Conservation (phyloP, 2,329 filamentous ascomycete species). For the Arthroderma sp. region DNA sequence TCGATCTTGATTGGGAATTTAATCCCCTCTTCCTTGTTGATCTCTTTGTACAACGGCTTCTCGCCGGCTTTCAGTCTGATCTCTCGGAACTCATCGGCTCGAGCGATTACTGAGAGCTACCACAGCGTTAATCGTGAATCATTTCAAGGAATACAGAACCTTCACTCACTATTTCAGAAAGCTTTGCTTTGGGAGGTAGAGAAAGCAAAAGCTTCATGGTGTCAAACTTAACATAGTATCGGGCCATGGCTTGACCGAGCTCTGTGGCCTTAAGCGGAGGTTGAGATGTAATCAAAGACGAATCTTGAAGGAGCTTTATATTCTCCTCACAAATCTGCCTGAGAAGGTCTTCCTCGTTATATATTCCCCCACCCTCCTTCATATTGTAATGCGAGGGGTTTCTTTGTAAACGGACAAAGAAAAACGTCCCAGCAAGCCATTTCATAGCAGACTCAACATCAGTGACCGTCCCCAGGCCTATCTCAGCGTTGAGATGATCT, state of each 20-base stretch:
- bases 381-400: slow-evolving; percentile 61
- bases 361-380: slow-evolving; percentile 36
- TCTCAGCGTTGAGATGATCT: slow-evolving; percentile 74
- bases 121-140: not conserved
- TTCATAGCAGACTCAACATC: slow-evolving; percentile 51
- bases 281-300: slow-evolving; percentile 40
- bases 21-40: slow-evolving; percentile 57
- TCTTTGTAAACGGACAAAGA: slow-evolving; percentile 58
- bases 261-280: slow-evolving; percentile 49
- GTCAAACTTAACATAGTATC: slow-evolving; percentile 65
- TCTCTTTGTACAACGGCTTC: slow-evolving; percentile 53
- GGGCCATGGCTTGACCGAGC: slow-evolving; percentile 68
- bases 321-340: slow-evolving; percentile 58
- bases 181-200: slow-evolving; percentile 46
- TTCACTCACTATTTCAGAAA: slow-evolving; percentile 53
- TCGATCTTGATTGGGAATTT: slow-evolving; percentile 58
- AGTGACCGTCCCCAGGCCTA: slow-evolving; percentile 59
- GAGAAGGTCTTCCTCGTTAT: slow-evolving; percentile 49
- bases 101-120: slow-evolving; percentile 52
- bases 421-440: slow-evolving; percentile 67
- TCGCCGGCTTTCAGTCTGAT: slow-evolving; percentile 59
- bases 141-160: not conserved
- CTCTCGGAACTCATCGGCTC: slow-evolving; percentile 60
- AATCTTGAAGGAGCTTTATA: slow-evolving; percentile 50
- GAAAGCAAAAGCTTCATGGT: slow-evolving; percentile 62